Evolutionary conservation across 345 rosid species (phyloP).

Genomic region (Mangifera indica): DNA sequence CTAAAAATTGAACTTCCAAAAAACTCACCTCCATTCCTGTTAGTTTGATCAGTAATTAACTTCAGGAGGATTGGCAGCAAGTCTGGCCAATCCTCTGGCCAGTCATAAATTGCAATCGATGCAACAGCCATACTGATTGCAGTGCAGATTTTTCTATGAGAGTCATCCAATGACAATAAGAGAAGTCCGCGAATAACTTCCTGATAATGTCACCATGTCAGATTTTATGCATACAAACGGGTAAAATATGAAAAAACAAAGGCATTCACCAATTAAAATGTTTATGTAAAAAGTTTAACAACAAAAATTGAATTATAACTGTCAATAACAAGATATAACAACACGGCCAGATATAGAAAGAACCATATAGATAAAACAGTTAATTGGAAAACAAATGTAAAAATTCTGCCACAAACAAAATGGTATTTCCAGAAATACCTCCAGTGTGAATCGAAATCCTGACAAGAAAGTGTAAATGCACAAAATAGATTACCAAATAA

Average conservation of each 20-base stretch:
- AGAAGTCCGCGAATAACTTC: constrained; percentile 69
- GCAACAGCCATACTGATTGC: constrained; percentile 87
- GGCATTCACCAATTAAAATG: constrained; percentile 6
- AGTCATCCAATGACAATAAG: constrained; percentile 68
- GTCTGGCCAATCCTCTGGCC: constrained; percentile 96
- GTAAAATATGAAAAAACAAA: constrained; percentile 1
- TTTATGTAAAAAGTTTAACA: background rate
- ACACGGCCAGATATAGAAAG: background rate
- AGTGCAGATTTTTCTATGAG: constrained; percentile 76
- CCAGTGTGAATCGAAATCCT: background rate
- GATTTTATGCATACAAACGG: background rate
- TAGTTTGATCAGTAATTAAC: constrained; percentile 59
- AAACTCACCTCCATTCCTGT: constrained; percentile 64
- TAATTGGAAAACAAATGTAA: background rate
- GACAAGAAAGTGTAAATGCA: background rate
- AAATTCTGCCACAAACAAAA: background rate
- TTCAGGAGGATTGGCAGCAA: constrained; percentile 71
- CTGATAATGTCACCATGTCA: constrained; percentile 40
- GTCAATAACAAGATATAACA: background rate
- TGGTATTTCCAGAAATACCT: background rate
- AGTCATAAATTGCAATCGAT: constrained; percentile 72
- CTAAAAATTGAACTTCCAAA: constrained; percentile 5
- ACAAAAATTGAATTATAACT: background rate
- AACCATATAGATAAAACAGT: background rate
- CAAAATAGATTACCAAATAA: background rate